Evolutionary conservation across 768 basidiomycete species (phyloP).

Genomic region (Stropharia rugosoannulata): DNA sequence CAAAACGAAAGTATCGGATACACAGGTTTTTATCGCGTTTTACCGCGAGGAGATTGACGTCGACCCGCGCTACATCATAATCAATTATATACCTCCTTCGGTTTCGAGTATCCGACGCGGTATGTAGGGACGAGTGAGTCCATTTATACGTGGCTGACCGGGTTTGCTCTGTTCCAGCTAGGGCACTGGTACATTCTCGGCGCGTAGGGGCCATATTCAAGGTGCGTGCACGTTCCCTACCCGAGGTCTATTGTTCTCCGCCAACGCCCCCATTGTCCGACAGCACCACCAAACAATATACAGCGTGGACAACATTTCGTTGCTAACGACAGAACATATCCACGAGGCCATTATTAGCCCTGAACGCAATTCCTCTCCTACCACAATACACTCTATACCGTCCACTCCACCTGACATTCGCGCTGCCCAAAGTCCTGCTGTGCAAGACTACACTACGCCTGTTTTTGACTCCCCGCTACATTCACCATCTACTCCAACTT

Average conservation of each 20-base stretch:
- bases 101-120: constrained; percentile 34
- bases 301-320: constrained; percentile 43
- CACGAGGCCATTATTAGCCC: constrained; percentile 28
- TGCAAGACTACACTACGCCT: constrained; percentile 4
- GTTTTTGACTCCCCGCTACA: neutral
- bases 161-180: constrained; percentile 28
- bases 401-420: constrained; percentile 6
- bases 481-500: constrained; percentile 6
- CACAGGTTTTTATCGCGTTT: constrained; percentile 43
- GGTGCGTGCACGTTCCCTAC: constrained; percentile 26
- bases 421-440: constrained; percentile 2
- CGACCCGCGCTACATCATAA: constrained; percentile 37
- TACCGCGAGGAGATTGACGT: constrained; percentile 39
- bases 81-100: constrained; percentile 45
- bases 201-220: constrained; percentile 45
- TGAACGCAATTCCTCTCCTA: constrained; percentile 9
- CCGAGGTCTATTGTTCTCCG: constrained; percentile 17
- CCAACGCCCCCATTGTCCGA: constrained; percentile 19
- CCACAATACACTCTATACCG: constrained; percentile 5
- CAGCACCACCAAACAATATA: constrained; percentile 46
- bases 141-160: constrained; percentile 4
- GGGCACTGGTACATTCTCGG: constrained; percentile 46
- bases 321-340: constrained; percentile 40
- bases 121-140: constrained; percentile 9
- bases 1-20: constrained; percentile 41